These are phyloP conservation scores for Schizophyllum commune DNA, from an alignment of 1,284 basidiomycete genomes.

Conservation along the genomic window DNA sequence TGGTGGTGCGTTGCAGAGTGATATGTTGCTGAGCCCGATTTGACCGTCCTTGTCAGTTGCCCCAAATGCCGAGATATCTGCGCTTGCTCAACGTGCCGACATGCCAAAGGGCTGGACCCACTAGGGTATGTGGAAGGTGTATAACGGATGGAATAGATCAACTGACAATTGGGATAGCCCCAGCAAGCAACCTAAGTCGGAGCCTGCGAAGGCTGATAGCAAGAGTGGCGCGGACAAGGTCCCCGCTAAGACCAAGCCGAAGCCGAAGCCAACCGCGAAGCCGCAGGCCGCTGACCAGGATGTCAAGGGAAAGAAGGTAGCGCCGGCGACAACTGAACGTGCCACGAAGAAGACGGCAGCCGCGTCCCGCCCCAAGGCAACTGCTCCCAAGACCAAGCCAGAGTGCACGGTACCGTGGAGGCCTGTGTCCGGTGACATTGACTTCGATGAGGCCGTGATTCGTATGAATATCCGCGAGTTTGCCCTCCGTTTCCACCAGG, in stretches of 20 bases:
- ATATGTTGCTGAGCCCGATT: background rate
- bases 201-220: background rate
- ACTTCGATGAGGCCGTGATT: constrained; percentile 40
- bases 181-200: background rate
- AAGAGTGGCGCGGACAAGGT: too few relatives aligned
- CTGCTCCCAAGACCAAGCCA: constrained; percentile 14
- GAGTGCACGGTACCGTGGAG: constrained; percentile 43
- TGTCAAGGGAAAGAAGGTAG: background rate
- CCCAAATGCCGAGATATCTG: constrained; percentile 58
- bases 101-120: constrained; percentile 49
- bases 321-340: constrained; percentile 4
- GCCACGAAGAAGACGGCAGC: constrained; percentile 13
- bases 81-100: constrained; percentile 59
- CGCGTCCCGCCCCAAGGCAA: constrained; percentile 12
- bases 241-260: constrained; percentile 12
- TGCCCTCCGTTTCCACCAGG: constrained; percentile 48
- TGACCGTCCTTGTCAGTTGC: constrained; percentile 37
- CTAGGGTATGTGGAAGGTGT: constrained; percentile 37
- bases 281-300: constrained; percentile 11
- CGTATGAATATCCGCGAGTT: constrained; percentile 72
- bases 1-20: constrained; percentile 39
- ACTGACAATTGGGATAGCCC: background rate
- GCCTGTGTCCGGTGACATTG: constrained; percentile 34
- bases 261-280: constrained; percentile 4
- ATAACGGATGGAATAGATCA: background rate